Evolutionary conservation across 2,329 filamentous ascomycete genomes (phyloP), one percentile per base, ranked within the genome.

Genomic region (Colletotrichum endophyticum): DNA sequence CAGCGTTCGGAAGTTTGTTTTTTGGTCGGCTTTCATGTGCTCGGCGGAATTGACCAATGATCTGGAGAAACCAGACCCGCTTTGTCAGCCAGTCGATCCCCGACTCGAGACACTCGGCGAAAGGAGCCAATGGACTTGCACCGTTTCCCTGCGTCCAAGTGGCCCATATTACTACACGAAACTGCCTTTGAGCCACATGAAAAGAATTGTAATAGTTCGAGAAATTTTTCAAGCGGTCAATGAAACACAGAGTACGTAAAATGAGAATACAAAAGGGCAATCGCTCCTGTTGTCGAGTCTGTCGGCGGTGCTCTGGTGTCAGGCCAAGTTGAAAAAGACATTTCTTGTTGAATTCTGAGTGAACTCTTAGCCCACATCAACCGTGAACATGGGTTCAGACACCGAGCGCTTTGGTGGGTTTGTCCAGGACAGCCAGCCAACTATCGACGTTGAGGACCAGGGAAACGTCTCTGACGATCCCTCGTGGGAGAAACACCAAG

Each of bases 401-500:
- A n/a, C 27, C 19, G 66, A 57, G 8, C 27, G 22, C 44, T 49
- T 49, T 12, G 34, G 44, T 15, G 66, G 39, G 4, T 56, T 57
- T 57, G 28, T 57, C n/a, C 39, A 27, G 44, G 34, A 28, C 44
- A 8, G 22, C 7, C 44, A 64, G 11, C 19, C 66, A 25, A 27
- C n/a, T 4, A 27, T 22, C 9, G 67, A 71, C 39, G 44, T 59
- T 3, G 66, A 69, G n/a, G 78, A 75, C 28, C 70, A 57, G 30
- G 78, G 78, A 44, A 77, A 79, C 72, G 77, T 76, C 3, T 78
- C 77, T 8, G 80, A 81, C 7, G 34, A 15, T 9, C 59, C 68
- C 7, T 68, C 59, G 13, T 57, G 34, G 16, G 28, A 25, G 9
- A 39, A 75, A 8, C 9, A 15, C 11, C 32, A 32, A n/a, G n/a